Base-by-base conservation (phyloP, 1,284 basidiomycete species). In the Tylopilus orsonianus region DNA sequence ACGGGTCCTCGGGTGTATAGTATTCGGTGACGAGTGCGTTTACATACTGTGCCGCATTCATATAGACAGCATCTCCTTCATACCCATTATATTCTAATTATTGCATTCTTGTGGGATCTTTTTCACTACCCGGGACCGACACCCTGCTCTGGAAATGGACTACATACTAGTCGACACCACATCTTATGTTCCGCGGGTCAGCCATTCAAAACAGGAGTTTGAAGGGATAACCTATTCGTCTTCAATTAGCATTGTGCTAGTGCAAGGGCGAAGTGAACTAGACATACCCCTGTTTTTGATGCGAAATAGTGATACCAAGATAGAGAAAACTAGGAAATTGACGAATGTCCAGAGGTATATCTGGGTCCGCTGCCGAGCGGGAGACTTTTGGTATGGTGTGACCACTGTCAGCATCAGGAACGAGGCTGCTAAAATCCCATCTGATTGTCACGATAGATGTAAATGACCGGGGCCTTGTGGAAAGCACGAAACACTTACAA, bases 271-370 rank as follows among this genome's bases (percentile, higher is more conserved):
- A 16, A 46, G 32, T 2, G 8, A 29, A 48, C 22, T 9, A 37
- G 16, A 69, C 78, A 40, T 54, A 87, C 88, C 87, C 69, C 83
- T 78, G 71, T 97, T 97, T 75, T 99, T 99, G 56, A 94, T 75
- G 62, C 83, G 82, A 79, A 99, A 99, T 36, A 99, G 66, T 40
- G 89, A 90, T 48, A 98, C 74, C 38, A 99, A 75, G 54, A 96
- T 75, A 41, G 93, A 95, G 69, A 94, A 94, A 50, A 97, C 77
- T 58, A 93, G 75, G 66, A 97, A 72, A 50, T 91, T 78, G 49
- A 97, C 84, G 2, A 75, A 81, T 2, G 85, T 82, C 93, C 93
- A 98, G 30, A 97, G 75, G 66, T 96, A 96, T 20, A 97, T 76
- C 58, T 94, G 94, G 20, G 87, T 65, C 27, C 91, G 80, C 67